These are phyloP conservation scores for Pseudoperonospora humuli DNA, from an alignment of 352 stramenopile species.

Conservation along the genomic window DNA sequence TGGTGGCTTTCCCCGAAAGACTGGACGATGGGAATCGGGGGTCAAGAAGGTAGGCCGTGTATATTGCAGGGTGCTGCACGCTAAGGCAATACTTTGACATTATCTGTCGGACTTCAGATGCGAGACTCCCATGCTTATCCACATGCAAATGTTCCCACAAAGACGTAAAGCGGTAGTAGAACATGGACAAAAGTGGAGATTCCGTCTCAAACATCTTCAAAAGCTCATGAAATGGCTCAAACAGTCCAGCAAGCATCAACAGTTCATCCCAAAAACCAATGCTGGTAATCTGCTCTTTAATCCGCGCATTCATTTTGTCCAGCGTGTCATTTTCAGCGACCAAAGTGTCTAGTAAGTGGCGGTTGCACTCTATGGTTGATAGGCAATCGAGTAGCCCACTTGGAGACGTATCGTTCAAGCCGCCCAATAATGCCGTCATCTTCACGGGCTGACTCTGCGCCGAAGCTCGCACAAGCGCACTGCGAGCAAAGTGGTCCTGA, in stretches of 20 bases:
- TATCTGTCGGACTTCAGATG: slow-evolving; percentile 43
- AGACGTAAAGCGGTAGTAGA: slow-evolving; percentile 66
- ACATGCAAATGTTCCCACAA: slow-evolving; percentile 60
- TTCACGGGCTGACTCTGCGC: slow-evolving; percentile 43
- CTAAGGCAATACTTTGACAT: slow-evolving; percentile 51
- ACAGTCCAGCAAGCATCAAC: slow-evolving; percentile 37
- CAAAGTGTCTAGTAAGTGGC: slow-evolving; percentile 49
- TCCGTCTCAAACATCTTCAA: slow-evolving; percentile 58
- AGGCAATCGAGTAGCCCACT: slow-evolving; percentile 39
- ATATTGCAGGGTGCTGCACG: slow-evolving; percentile 62
- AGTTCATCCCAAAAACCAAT: slow-evolving; percentile 54
- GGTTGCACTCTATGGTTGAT: slow-evolving; percentile 44
- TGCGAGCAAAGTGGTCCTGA: slow-evolving; percentile 35
- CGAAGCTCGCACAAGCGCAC: slow-evolving; percentile 40
- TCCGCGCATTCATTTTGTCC: slow-evolving; percentile 18
- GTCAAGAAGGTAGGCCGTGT: slow-evolving; percentile 71
- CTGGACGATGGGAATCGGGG: slow-evolving; percentile 50
- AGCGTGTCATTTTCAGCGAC: slow-evolving; percentile 43
- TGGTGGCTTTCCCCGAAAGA: slow-evolving; percentile 46
- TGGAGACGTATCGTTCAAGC: slow-evolving; percentile 27
- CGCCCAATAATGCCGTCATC: slow-evolving; percentile 8
- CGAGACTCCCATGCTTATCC: slow-evolving; percentile 43
- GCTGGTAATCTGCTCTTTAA: slow-evolving; percentile 41
- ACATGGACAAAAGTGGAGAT: slow-evolving; percentile 55
- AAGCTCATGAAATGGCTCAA: slow-evolving; percentile 64